These are phyloP conservation scores for Candida tammaniensis DNA, from an alignment of 805 yeast species.

Conservation along the genomic window DNA sequence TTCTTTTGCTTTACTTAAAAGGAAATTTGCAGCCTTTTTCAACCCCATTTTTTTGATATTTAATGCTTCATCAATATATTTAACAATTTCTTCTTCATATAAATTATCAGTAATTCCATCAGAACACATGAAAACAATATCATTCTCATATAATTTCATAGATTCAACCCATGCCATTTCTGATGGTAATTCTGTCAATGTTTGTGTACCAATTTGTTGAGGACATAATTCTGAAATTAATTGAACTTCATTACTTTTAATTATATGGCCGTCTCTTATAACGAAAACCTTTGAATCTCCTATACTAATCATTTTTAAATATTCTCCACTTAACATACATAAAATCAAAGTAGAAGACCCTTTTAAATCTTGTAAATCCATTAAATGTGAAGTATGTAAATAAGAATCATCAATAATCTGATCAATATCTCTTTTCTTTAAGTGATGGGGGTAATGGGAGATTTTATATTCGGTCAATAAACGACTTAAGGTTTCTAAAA, in stretches of 20 bases:
- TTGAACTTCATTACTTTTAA: constrained; percentile 45
- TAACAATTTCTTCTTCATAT: constrained; percentile 45
- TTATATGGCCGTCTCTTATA: constrained; percentile 44
- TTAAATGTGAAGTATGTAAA: constrained; percentile 46
- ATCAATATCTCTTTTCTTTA: constrained; percentile 40
- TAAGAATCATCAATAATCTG: constrained; percentile 46
- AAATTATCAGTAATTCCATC: constrained; percentile 56
- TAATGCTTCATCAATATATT: constrained; percentile 32
- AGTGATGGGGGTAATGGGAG: constrained; percentile 33
- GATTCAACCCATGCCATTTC: constrained; percentile 46
- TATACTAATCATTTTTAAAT: constrained; percentile 46
- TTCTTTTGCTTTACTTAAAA: constrained; percentile 44
- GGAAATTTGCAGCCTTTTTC: constrained; percentile 36
- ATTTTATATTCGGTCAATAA: constrained; percentile 44
- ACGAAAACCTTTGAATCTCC: constrained; percentile 52
- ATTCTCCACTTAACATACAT: constrained; percentile 48
- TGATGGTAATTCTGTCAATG: constrained; percentile 41
- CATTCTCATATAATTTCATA: constrained; percentile 37
- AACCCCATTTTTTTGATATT: constrained; percentile 27
- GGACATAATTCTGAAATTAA: constrained; percentile 48
- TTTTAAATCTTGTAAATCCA: constrained; percentile 45
- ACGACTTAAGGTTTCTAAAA: constrained; percentile 50
- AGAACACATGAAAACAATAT: constrained; percentile 46
- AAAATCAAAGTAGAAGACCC: constrained; percentile 51
- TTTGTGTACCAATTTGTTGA: constrained; percentile 53